Evolutionary conservation across 176 grass and related monocot species (phyloP).

Genomic region (Paspalum vaginatum): DNA sequence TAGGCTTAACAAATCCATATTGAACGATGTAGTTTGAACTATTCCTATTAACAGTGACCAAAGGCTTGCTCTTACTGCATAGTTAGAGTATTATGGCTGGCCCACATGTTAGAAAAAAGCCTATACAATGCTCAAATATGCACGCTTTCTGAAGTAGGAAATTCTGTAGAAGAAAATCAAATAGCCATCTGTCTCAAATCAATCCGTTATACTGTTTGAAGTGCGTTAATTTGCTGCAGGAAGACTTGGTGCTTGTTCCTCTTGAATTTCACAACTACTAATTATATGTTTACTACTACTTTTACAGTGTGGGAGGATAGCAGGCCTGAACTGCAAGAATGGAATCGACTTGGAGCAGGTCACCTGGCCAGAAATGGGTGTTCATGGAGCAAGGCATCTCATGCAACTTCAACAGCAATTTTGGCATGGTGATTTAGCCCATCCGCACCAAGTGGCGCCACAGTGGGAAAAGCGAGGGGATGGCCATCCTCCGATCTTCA

Average conservation of each 20-base stretch:
- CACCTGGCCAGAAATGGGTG: slow-evolving; percentile 51
- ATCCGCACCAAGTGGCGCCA: slow-evolving; percentile 31
- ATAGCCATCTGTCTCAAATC: background rate
- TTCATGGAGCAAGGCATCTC: slow-evolving; percentile 56
- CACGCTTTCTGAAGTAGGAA: background rate
- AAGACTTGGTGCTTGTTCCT: background rate
- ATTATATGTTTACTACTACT: slow-evolving; percentile 30
- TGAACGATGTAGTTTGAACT: background rate
- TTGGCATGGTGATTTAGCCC: slow-evolving; percentile 66
- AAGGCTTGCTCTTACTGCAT: slow-evolving; percentile 12
- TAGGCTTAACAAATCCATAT: slow-evolving; percentile 8
- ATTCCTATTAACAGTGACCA: slow-evolving; percentile 7
- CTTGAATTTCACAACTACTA: background rate
- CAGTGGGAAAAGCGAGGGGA: slow-evolving; percentile 58
- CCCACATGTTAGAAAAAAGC: slow-evolving; percentile 4
- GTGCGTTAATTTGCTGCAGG: slow-evolving; percentile 1
- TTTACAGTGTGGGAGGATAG: slow-evolving; percentile 61
- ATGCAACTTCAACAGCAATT: slow-evolving; percentile 69
- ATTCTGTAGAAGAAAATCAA: slow-evolving; percentile 28
- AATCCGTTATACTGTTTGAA: background rate
- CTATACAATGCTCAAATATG: background rate
- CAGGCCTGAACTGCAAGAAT: slow-evolving; percentile 47
- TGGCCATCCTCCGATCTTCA: slow-evolving; percentile 46
- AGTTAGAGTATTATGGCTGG: slow-evolving; percentile 4
- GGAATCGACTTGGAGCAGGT: slow-evolving; percentile 63